phyloP scores from a whole-genome alignment of 768 basidiomycete genomes.

The Lentinula boryana region DNA sequence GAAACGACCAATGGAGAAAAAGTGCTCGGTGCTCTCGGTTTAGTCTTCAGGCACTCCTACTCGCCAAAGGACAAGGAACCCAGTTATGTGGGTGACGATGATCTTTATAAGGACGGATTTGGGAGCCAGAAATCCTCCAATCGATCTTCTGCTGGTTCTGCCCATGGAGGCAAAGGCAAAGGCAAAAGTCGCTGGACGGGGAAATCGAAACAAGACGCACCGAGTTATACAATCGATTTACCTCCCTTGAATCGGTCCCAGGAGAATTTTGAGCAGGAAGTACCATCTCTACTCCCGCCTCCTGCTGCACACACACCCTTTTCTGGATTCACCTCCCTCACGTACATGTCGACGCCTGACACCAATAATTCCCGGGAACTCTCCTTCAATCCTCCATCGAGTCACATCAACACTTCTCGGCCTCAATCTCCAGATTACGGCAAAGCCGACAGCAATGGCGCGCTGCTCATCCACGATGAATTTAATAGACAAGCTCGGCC shows the following conservation, averaged over 20 bases:
- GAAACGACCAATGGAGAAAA: conserved; percentile 25
- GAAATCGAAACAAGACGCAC: neutral
- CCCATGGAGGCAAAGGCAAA: neutral
- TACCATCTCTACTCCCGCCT: neutral
- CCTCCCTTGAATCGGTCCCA: conserved; percentile 1
- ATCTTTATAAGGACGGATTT: conserved; percentile 20
- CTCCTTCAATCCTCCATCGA: conserved; percentile 11
- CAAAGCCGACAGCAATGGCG: conserved; percentile 11
- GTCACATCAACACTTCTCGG: neutral
- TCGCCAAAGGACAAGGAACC: conserved; percentile 17
- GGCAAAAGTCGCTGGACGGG: conserved; percentile 8
- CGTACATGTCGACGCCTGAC: conserved; percentile 17
- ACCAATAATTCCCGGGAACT: conserved; percentile 8
- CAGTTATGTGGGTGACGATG: conserved; percentile 15
- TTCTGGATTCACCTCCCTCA: conserved; percentile 16
- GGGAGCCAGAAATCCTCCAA: conserved; percentile 8
- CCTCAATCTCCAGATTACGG: conserved; percentile 12
- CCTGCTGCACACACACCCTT: conserved; percentile 1
- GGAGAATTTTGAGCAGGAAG: neutral
- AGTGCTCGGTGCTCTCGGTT: conserved; percentile 24
- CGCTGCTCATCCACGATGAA: conserved; percentile 5
- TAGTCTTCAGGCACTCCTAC: conserved; percentile 37
- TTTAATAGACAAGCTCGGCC: neutral
- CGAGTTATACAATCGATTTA: conserved; percentile 9
- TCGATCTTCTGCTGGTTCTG: conserved; percentile 7